Base-by-base conservation (phyloP, 1,139 yeast species). In the Debaryomyces coudertii region DNA sequence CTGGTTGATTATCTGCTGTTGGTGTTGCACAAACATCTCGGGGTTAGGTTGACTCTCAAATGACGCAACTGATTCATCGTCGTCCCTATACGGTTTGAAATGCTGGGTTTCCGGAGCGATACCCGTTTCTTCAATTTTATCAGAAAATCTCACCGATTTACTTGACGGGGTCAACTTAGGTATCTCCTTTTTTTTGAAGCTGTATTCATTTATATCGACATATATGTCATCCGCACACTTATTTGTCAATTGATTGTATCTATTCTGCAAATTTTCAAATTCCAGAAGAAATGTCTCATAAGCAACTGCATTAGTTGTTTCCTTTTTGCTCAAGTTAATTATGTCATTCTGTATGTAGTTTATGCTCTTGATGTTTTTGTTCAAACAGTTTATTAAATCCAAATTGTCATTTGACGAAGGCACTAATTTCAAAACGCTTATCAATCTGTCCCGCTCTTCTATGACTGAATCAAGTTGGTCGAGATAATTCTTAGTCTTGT, bases 1-100 rank as follows among this genome's bases (percentile, higher is more conserved):
- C 58, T 89, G 96, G 36, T 73, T 71, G 40, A 76, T 62, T 40
- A 85, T 54, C 44, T 78, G 78, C 54, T 84, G 90, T 55, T 87
- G 88, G 58, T 89, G 92, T 53, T 77, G 80, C 11, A 83, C 83
- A 61, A 82, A 83, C 42, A 87, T 55, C 47, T 79, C 82, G 38
- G 70, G 79, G 53, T 81, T 80, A 7, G 77, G 63, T 36, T 68
- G 55, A 27, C 61, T 62, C 36, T 63, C 68, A 20, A 65, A 48
- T 46, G 53, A 40, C 33, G 47, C 40, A 28, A 45, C 46, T 35
- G 46, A 45, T 3, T 58, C 64, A 2, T 70, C 72, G 35, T 67
- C 67, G 48, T 79, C 85, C 37, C 62, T 64, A 50, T 76, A 80
- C 1, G 84, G 84, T 54, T 63, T 59, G 43, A 65, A 63, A 27